Conservation (phyloP, 73 alveolate genomes). For the Paramecium octaurelia region DNA sequence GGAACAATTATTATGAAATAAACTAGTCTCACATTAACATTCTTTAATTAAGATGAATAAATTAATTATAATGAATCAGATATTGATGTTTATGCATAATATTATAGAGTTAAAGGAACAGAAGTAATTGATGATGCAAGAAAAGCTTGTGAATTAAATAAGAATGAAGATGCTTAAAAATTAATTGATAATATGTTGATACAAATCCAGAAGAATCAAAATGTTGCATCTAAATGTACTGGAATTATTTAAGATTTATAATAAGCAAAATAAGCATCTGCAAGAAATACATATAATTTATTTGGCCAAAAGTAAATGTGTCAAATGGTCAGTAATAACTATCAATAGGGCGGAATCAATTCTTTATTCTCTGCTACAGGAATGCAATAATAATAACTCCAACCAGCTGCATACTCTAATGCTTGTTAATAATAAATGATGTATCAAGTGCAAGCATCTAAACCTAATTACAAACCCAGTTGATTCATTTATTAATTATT, state of each 20-base stretch:
- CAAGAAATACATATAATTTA: background rate
- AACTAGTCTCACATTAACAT: background rate
- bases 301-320: constrained; percentile 22
- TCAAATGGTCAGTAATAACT: background rate
- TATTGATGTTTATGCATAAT: constrained; percentile 57
- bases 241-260: background rate
- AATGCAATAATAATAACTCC: background rate
- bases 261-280: background rate
- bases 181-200: background rate
- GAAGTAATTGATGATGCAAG: constrained; percentile 62
- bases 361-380: background rate
- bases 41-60: constrained; percentile 39
- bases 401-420: background rate
- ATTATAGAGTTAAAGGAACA: constrained; percentile 65
- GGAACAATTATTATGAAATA: constrained; percentile 49
- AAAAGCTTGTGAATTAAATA: background rate
- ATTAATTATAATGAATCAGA: constrained; percentile 51
- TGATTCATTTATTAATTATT: too few relatives aligned
- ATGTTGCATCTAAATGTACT: background rate
- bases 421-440: background rate
- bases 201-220: background rate
- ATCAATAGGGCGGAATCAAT: background rate
- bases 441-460: background rate
- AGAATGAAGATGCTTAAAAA: background rate
- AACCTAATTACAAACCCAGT: background rate